Base-by-base conservation (phyloP, 2,329 filamentous ascomycete genomes). In the Pyrenochaeta sp. region DNA sequence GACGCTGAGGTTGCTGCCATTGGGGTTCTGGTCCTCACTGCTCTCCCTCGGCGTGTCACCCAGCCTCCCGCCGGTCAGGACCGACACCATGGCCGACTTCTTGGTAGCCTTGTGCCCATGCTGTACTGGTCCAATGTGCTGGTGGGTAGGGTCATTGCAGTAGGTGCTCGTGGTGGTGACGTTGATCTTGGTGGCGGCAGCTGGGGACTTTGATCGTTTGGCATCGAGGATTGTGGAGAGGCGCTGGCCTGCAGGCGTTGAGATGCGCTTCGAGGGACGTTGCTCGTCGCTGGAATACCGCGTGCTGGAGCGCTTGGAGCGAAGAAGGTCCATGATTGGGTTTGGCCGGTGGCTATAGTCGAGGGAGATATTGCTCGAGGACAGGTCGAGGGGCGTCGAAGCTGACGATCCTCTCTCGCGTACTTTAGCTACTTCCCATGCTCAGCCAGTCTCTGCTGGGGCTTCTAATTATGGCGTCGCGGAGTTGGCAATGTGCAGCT, bases 211-310 rank as follows among this genome's bases (percentile, higher is more conserved):
- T 30, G 55, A 49, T n/a, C 55, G 51, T 39, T 57, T 61, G 20
- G 59, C 54, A 39, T 78, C 75, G 56, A 78, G 68, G 40, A 79
- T 76, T 6, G 74, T 64, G 21, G 77, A 78, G 4, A 79, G 69
- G 21, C 77, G 74, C 45, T 75, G 68, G 29, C 77, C 77, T 20
- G 76, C 77, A 43, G 75, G 74, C 23, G 76, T 77, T 3, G 75
- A 77, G 44, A 79, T 78, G 36, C 75, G 74, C 61, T 77, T 77
- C 14, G 75, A 66, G 18, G 72, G 69, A 6, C 71, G 71, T 43
- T 71, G 62, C 37, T 64, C 64, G 35, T 59, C 54, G 48, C 62
- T 51, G 20, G 63, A 50, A 21, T 69, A 60, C 49, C 73, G 66
- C 43, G 64, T 48, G 17, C 47, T 63, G 11, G 65, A 55, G 21